phyloP scores from a whole-genome alignment of 331 rosid genomes.

The Stylosanthes scabra region DNA sequence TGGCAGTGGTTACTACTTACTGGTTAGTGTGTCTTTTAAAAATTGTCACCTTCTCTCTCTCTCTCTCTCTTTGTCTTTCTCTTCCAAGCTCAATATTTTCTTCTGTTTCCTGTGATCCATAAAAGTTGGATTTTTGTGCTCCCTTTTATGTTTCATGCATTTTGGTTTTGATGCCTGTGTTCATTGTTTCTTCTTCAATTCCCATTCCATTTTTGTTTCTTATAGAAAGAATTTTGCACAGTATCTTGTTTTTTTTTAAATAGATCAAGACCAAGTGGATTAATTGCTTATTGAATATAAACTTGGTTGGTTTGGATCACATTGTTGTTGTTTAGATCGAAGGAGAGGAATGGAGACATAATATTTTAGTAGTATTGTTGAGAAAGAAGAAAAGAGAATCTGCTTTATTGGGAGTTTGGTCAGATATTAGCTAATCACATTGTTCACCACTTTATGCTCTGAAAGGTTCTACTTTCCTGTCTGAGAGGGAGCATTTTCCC shows the following conservation, averaged over 20 bases:
- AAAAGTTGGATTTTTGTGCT: conserved; percentile 46
- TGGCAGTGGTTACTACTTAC: no score
- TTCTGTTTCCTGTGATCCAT: conserved; percentile 49
- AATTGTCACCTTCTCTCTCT: conserved; percentile 53
- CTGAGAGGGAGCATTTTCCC: conserved; percentile 45
- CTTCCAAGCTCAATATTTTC: conserved; percentile 38
- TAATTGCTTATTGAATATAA: no score
- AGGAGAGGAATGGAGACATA: conserved; percentile 42
- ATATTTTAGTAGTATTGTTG: conserved; percentile 34
- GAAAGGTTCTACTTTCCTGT: conserved; percentile 86
- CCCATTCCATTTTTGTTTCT: no score
- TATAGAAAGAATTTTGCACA: no score
- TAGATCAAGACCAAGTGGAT: no score
- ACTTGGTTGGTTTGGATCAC: no score
- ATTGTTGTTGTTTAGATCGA: no score
- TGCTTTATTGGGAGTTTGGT: conserved; percentile 65
- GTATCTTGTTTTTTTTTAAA: no score
- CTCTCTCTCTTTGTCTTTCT: conserved; percentile 30
- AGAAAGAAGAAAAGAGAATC: conserved; percentile 74
- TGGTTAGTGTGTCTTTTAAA: conserved; percentile 58
- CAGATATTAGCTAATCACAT: conserved; percentile 70
- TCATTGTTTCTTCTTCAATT: no score
- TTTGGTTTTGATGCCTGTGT: no score
- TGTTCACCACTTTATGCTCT: conserved; percentile 72
- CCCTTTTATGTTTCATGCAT: no score